A percentile compares a stretch with the other conserved stretches of the same genome.
These are phyloP conservation scores for Tremella fuciformis DNA, from an alignment of 768 basidiomycete genomes.

Conservation along the genomic window DNA sequence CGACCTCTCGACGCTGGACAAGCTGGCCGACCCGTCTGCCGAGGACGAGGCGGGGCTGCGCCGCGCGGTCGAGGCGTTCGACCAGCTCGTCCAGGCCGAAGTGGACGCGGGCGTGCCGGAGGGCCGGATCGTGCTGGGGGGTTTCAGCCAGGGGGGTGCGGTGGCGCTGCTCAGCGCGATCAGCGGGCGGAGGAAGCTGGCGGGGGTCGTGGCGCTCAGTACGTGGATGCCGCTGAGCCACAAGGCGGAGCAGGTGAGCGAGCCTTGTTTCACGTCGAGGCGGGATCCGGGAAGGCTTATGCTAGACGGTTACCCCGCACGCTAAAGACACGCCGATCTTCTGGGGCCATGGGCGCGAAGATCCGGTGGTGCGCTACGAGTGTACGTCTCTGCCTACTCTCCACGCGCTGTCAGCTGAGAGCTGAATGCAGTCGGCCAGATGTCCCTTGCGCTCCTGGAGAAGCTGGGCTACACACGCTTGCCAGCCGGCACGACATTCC, in stretches of 20 bases:
- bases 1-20: constrained; percentile 64
- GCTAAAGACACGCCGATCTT: constrained; percentile 70
- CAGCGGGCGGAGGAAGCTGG: constrained; percentile 65
- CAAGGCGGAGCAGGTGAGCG: constrained; percentile 58
- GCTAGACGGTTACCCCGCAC: constrained; percentile 63
- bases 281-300: background rate
- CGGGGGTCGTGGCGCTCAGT: constrained; percentile 69
- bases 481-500: constrained; percentile 29
- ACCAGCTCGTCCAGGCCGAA: constrained; percentile 70
- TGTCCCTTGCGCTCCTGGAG: constrained; percentile 61
- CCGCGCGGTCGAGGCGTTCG: constrained; percentile 61
- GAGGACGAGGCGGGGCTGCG: constrained; percentile 82
- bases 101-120: constrained; percentile 67
- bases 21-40: constrained; percentile 43
- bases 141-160: constrained; percentile 80
- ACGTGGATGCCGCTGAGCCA: constrained; percentile 71
- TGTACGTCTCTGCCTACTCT: constrained; percentile 40
- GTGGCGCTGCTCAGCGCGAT: constrained; percentile 75
- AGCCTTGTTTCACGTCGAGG: background rate
- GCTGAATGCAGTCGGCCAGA: constrained; percentile 52
- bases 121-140: constrained; percentile 74
- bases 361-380: constrained; percentile 66
- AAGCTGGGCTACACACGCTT: constrained; percentile 57
- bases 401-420: background rate
- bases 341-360: constrained; percentile 77